These are phyloP conservation scores for Botryotinia calthae DNA, from an alignment of 2,329 filamentous ascomycete species.

Conservation along the genomic window DNA sequence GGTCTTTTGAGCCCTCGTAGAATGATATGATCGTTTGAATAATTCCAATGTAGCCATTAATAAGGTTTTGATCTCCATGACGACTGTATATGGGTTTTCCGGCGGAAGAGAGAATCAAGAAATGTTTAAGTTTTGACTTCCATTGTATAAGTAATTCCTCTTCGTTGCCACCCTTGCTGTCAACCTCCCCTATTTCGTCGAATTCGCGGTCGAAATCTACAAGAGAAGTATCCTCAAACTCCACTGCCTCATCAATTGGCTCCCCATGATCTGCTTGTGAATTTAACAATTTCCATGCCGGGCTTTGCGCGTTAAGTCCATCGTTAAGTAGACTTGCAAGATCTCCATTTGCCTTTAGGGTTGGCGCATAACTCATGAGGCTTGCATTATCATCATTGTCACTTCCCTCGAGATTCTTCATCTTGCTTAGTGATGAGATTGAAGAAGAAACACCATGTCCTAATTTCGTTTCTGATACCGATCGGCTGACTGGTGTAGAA, in stretches of 20 bases:
- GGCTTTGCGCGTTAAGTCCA: conserved; percentile 62
- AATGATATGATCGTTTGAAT: conserved; percentile 98
- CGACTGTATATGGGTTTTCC: conserved; percentile 97
- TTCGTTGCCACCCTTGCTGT: conserved; percentile 53
- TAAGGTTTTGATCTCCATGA: conserved; percentile 83
- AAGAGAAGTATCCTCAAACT: conserved; percentile 52
- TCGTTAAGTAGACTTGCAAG: conserved; percentile 79
- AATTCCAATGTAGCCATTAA: conserved; percentile 92
- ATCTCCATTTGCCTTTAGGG: conserved; percentile 58
- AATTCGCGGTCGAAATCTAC: conserved; percentile 75
- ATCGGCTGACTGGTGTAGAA: conserved; percentile 41
- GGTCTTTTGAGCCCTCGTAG: conserved; percentile 77
- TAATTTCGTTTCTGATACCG: conserved; percentile 35
- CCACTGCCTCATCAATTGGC: conserved; percentile 56
- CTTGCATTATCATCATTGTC: conserved; percentile 51
- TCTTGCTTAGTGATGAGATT: conserved; percentile 34
- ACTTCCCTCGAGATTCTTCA: conserved; percentile 43
- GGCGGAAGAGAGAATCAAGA: conserved; percentile 91
- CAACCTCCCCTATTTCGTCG: conserved; percentile 64
- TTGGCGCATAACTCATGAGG: conserved; percentile 49
- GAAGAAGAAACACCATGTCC: conserved; percentile 28
- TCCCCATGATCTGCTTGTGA: conserved; percentile 58
- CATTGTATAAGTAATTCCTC: conserved; percentile 61
- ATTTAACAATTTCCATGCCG: conserved; percentile 66
- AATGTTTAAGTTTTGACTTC: conserved; percentile 95